Base-by-base conservation (phyloP, 2,329 filamentous ascomycete genomes). In the Aspergillus ibericus region DNA sequence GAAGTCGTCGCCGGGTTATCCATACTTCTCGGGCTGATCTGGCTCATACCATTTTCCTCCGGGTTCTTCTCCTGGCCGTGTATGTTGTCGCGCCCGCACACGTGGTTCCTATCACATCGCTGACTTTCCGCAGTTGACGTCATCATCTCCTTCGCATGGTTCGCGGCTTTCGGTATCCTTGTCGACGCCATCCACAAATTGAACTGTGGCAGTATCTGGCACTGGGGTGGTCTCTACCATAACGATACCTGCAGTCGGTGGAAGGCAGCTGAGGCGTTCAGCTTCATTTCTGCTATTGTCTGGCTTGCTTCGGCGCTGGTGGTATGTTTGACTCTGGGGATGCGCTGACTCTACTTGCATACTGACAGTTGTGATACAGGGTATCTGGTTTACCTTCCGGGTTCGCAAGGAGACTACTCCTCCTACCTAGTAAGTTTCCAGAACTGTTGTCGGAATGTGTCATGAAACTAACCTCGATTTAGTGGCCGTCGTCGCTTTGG, bases 241-340 rank as follows among this genome's bases (percentile, higher is more conserved):
- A 77, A 79, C 63, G 76, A 82, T 47, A 71, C 73, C n/a, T 93
- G 90, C 74, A 81, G 84, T 58, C 83, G 85, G 66, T 90, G 85
- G 83, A 91, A 89, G 76, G 85, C 90, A 40, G 81, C 85, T 61
- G 83, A 90, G 66, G 88, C 88, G 4, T 92, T 92, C 69, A 78
- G 82, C 50, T 92, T 92, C 76, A 75, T 92, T 55, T 88, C 86
- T 2, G 88, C 88, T 56, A 81, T 90, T 64, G 80, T 87, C 69
- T 92, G 89, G 89, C 82, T 92, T 40, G 83, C 80, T 12, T 89
- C 86, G 48, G 82, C 82, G 15, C 68, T 88, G 18, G 69, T 90
- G 81, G 75, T 78, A 68, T 38, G 71, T 69, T 51, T 18, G 42
- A 53, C 29, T 32, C 29, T 55, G 35, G 9, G 4, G 7, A 4